A percentile compares a stretch with the other conserved stretches of the same genome.
Evolutionary conservation across 2,329 filamentous ascomycete genomes (phyloP).

Genomic region (Nemania serpens): DNA sequence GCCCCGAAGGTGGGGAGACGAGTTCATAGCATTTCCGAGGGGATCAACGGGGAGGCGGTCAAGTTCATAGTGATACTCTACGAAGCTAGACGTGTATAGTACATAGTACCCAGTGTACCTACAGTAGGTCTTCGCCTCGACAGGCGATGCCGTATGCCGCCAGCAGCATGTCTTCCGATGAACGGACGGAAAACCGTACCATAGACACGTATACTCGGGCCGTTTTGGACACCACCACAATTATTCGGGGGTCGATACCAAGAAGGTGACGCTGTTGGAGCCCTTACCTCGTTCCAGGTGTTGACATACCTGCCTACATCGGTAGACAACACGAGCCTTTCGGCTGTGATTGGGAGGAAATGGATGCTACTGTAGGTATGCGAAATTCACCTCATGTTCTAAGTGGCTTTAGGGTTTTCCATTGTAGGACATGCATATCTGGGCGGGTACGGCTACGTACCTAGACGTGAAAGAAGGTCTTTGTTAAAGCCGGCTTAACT

Average conservation of each 20-base stretch:
- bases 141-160: background rate
- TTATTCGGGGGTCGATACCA: background rate
- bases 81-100: constrained; percentile 14
- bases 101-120: background rate
- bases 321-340: no score
- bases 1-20: constrained; percentile 39
- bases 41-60: background rate
- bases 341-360: no score
- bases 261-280: background rate
- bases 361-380: no score
- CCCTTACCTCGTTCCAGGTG: background rate
- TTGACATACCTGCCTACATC: no score
- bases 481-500: constrained; percentile 28
- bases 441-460: no score
- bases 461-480: background rate
- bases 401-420: background rate
- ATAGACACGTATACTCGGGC: background rate
- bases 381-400: background rate
- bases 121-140: no score
- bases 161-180: background rate
- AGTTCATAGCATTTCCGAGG: constrained; percentile 31
- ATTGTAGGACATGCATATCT: background rate
- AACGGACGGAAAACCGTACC: background rate
- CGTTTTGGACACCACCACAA: background rate
- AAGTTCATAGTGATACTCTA: constrained; percentile 29